These are phyloP conservation scores for Mallotus repandus DNA, from an alignment of 441 rosid genomes.

Conservation along the genomic window DNA sequence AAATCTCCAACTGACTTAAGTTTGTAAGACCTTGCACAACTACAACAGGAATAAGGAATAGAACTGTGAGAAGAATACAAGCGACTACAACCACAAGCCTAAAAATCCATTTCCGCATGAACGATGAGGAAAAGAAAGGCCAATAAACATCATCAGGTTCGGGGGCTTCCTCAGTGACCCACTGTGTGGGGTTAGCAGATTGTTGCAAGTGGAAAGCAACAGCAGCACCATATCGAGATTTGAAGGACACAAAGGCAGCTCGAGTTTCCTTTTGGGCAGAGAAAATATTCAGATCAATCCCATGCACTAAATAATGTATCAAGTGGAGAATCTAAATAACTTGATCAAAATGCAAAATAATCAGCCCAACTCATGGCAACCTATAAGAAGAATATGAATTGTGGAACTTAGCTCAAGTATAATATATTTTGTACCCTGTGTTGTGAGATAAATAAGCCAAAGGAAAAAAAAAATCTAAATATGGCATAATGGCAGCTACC, in stretches of 20 bases:
- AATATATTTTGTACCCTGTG: not conserved
- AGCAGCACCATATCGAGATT: constrained; percentile 82
- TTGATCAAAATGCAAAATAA: not conserved
- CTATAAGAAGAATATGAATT: not conserved
- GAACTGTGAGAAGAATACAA: constrained; percentile 71
- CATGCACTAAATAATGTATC: constrained; percentile 2
- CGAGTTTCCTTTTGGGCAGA: constrained; percentile 65
- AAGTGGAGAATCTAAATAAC: not conserved
- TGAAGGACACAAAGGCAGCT: constrained; percentile 98
- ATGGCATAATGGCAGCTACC: constrained; percentile 1
- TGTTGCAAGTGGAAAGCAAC: constrained; percentile 74
- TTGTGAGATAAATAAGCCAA: not conserved
- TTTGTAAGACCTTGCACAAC: constrained; percentile 96
- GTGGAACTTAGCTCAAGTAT: constrained; percentile 9
- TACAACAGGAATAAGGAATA: constrained; percentile 88
- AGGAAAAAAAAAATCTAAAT: not conserved
- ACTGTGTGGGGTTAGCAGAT: constrained; percentile 76
- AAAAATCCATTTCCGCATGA: constrained; percentile 82
- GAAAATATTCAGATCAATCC: constrained; percentile 26
- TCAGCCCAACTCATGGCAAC: not conserved
- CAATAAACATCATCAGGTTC: constrained; percentile 88
- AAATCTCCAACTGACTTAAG: constrained; percentile 67
- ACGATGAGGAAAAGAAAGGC: constrained; percentile 91
- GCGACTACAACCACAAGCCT: constrained; percentile 66
- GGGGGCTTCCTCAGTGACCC: constrained; percentile 91